phyloP scores from a whole-genome alignment of 2,329 filamentous ascomycete species.

The Ascosphaera aggregata region DNA sequence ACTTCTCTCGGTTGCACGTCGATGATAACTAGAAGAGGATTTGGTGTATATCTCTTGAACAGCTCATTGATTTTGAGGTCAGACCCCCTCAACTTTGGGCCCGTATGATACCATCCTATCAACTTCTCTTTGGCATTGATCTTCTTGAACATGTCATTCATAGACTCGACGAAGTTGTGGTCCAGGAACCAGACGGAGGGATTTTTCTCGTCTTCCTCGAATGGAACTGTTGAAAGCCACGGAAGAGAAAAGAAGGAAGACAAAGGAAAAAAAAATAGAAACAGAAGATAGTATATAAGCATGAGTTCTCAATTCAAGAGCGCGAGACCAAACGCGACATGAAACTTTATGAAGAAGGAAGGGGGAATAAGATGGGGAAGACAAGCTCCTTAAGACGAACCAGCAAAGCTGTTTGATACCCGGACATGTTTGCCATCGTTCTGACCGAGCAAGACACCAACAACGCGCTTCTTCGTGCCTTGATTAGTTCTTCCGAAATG shows the following conservation, averaged over 20 bases:
- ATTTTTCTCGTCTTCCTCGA: constrained; percentile 97
- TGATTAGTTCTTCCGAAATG: constrained; percentile 92
- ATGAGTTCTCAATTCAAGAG: too few relatives aligned
- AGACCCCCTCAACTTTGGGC: constrained; percentile 85
- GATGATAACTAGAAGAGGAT: constrained; percentile 89
- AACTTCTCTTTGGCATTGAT: constrained; percentile 97
- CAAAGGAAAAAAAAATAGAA: constrained; percentile 1
- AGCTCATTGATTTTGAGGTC: constrained; percentile 99
- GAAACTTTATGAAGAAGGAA: too few relatives aligned
- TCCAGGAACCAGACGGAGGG: constrained; percentile 98
- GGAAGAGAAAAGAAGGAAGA: constrained; percentile 8
- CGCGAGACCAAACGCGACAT: too few relatives aligned
- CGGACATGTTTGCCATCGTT: constrained; percentile 92
- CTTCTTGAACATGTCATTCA: constrained; percentile 99
- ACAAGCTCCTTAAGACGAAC: too few relatives aligned
- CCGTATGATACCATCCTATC: constrained; percentile 98
- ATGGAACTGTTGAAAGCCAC: constrained; percentile 86
- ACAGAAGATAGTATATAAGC: neutral
- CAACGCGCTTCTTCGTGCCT: constrained; percentile 69
- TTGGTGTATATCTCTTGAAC: constrained; percentile 96
- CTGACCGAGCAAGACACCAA: constrained; percentile 83
- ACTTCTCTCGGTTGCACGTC: constrained; percentile 97
- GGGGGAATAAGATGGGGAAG: too few relatives aligned
- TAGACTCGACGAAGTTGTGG: constrained; percentile 97
- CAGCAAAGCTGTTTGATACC: constrained; percentile 97